Base-by-base conservation (phyloP, 768 basidiomycete genomes). In the Butyriboletus loyo region DNA sequence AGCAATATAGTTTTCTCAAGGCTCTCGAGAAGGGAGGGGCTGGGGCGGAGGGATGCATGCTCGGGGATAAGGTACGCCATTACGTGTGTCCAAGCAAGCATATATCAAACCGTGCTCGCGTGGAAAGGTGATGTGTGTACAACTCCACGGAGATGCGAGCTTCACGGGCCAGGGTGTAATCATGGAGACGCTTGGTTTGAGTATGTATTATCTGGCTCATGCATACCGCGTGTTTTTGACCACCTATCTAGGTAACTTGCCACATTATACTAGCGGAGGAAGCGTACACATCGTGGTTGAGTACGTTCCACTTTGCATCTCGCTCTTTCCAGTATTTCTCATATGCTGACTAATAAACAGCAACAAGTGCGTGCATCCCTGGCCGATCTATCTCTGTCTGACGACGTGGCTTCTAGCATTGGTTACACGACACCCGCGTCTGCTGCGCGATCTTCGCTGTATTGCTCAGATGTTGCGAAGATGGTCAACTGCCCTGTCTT, bases 371-470 rank as follows among this genome's bases (percentile, higher is more conserved):
- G 74, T 35, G 7, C 39, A 21, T 17, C 17, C 10, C 30, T 50
- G 21, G 25, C 44, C 24, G 27, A 25, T 40, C 25, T 10, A 34
- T 30, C 37, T 22, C 7, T 17, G 9, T 37, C 24, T 64, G 11
- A 61, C 27, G 25, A n/a, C 14, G 42, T 30, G 46, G n/a, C 13
- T 41, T 53, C 15, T 60, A 95, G 89, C 59, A 91, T 96, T 52
- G 93, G 93, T 22, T 96, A 95, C 60, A 95, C 93, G 0, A 95
- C 93, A 0, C 92, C 92, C 0, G 88, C 91, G 0, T 84, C 89
- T 0, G 81, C 79, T 45, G 89, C 90, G 14, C 82, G 93, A 7
- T 94, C 92, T 1, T 92, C 89, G 0, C 64, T 89, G 31, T 97
- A 97, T 63, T 93, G 89, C 63, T 90, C 90, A 1, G 91, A 92